Base-by-base conservation (phyloP, 768 basidiomycete species). In the Amylocystis lapponica region DNA sequence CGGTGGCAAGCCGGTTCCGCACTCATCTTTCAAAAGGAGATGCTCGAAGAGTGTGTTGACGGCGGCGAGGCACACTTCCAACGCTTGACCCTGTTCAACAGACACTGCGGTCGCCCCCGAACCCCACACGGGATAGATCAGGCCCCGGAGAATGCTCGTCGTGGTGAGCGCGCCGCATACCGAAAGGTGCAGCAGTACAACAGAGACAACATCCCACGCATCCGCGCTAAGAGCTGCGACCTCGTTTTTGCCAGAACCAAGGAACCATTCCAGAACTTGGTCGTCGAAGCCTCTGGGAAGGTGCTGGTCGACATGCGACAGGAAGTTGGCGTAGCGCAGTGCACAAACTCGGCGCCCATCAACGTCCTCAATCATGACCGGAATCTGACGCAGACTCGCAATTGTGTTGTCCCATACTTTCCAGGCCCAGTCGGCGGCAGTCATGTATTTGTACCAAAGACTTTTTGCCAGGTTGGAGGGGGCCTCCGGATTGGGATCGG, bases 401-500 rank as follows among this genome's bases (percentile, higher is more conserved):
- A 91, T 70, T 1, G 82, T 78, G 53, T 86, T 89, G 57, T 89
- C 86, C 87, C 87, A 90, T 16, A 84, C 83, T 52, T 81, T 83
- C 78, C 79, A 83, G 2, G 76, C 86, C 86, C 87, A 89, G 52
- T 86, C 76, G 12, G 62, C 54, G 0, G 85, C 76, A 13, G 76
- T 77, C 32, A 83, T 78, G 52, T 89, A 89, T 56, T 86, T 84
- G 61, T 86, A 84, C 88, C 88, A 91, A 12, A 91, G 67, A 35
- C 75, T 74, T 51, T 83, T 84, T 0, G 86, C 87, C 17, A 91
- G 76, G 36, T 75, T 72, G 1, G 80, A 79, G 2, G 84, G 75
- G 5, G 80, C 84, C 45, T 82, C 78, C 0, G 67, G 66, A 38
- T 74, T 71, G 3, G 70, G 62, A 54, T 86, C 78, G 9, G 70